Conservation (phyloP, 352 stramenopile species). For the Pythium aphanidermatum region DNA sequence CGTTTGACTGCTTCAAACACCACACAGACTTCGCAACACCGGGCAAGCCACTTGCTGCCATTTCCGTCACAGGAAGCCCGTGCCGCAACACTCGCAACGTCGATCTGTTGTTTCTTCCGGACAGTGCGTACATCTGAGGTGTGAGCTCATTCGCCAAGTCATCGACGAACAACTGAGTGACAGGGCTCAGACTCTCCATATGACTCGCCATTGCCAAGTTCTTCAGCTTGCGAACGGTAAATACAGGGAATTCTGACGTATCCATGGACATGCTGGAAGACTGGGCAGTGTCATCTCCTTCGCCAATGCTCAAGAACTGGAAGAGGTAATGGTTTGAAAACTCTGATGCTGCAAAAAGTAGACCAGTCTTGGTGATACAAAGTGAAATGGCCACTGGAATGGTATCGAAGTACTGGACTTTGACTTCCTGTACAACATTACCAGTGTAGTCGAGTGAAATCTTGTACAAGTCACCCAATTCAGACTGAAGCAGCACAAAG, state of each 20-base stretch:
- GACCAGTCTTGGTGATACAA: constrained; percentile 97
- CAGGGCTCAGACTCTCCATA: constrained; percentile 87
- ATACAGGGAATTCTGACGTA: constrained; percentile 48
- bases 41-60: constrained; percentile 94
- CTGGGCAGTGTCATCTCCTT: constrained; percentile 83
- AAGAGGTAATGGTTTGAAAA: constrained; percentile 98
- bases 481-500: constrained; percentile 97
- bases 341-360: constrained; percentile 96
- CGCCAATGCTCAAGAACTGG: constrained; percentile 96
- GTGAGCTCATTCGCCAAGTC: constrained; percentile 94
- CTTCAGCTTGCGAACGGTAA: constrained; percentile 81
- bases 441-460: constrained; percentile 90
- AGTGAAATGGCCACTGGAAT: constrained; percentile 91
- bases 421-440: constrained; percentile 78
- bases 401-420: constrained; percentile 96
- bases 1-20: constrained; percentile 89
- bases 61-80: constrained; percentile 94
- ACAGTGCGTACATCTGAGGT: constrained; percentile 96
- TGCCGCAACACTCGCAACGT: constrained; percentile 95
- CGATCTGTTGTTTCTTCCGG: constrained; percentile 90
- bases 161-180: constrained; percentile 94
- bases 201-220: constrained; percentile 82
- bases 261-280: constrained; percentile 73
- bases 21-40: constrained; percentile 94
- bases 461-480: constrained; percentile 99